Conservation (phyloP, 371 early-diverging fungal genomes). For the Saksenaea oblongispora region DNA sequence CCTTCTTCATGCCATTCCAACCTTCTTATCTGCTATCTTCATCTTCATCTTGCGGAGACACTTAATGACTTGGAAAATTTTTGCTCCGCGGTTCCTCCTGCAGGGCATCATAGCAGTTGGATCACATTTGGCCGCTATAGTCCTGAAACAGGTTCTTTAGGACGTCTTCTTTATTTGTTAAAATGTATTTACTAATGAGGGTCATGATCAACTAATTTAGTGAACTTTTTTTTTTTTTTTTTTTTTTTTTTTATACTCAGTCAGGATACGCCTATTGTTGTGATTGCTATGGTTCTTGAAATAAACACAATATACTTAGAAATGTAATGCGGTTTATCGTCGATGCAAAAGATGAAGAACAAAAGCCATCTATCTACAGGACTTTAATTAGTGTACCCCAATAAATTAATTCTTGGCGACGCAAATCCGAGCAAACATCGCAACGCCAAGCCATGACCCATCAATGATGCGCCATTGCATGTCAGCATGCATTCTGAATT, state of each 20-base stretch:
- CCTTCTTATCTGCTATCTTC: slow-evolving; percentile 56
- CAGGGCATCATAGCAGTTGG: slow-evolving; percentile 43
- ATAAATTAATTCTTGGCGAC: too few relatives aligned
- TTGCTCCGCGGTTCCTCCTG: slow-evolving; percentile 88
- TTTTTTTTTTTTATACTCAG: slow-evolving; percentile 5
- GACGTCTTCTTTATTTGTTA: neutral
- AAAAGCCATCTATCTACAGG: too few relatives aligned
- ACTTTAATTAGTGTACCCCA: too few relatives aligned
- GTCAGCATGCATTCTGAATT: too few relatives aligned
- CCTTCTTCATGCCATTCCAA: slow-evolving; percentile 52
- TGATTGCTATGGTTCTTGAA: neutral
- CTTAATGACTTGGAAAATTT: slow-evolving; percentile 95
- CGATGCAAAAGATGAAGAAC: too few relatives aligned
- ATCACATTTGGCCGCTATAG: slow-evolving; percentile 1
- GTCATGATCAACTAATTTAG: neutral
- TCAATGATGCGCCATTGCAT: too few relatives aligned
- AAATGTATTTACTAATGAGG: neutral
- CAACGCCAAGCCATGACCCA: too few relatives aligned
- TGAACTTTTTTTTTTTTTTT: neutral
- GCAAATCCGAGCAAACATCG: too few relatives aligned
- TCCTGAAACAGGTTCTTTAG: neutral
- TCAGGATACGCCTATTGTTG: too few relatives aligned
- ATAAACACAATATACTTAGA: neutral
- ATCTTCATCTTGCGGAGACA: slow-evolving; percentile 74
- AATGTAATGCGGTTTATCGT: neutral